Evolutionary conservation across 495 filamentous ascomycete genomes (phyloP).

Genomic region (Cairneyella variabilis): DNA sequence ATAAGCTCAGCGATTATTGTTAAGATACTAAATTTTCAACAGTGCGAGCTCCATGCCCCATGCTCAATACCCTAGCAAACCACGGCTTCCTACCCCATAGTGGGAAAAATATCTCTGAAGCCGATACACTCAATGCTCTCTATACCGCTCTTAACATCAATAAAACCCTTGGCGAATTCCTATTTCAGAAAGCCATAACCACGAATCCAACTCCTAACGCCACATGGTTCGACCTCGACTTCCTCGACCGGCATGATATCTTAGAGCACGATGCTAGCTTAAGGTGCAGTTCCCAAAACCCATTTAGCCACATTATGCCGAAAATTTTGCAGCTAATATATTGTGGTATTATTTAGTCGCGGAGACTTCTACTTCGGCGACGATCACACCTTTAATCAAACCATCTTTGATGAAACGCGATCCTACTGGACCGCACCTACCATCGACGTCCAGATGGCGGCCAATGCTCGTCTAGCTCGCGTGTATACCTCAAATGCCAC

Average conservation of each 20-base stretch:
- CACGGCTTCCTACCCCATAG: too few relatives aligned
- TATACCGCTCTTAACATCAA: slow-evolving; percentile 41
- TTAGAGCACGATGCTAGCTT: slow-evolving; percentile 51
- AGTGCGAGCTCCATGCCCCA: slow-evolving; percentile 36
- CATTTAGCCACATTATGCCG: not conserved
- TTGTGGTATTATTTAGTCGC: slow-evolving; percentile 28
- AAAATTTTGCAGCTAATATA: slow-evolving; percentile 7
- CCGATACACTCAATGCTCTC: slow-evolving; percentile 34
- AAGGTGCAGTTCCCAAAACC: slow-evolving; percentile 37
- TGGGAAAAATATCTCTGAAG: slow-evolving; percentile 36
- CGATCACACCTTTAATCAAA: slow-evolving; percentile 40
- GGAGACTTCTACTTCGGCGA: slow-evolving; percentile 40
- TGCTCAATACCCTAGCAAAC: slow-evolving; percentile 34
- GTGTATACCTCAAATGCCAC: slow-evolving; percentile 39
- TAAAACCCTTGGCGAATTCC: slow-evolving; percentile 25
- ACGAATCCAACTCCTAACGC: slow-evolving; percentile 48
- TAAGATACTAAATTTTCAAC: slow-evolving; percentile 1
- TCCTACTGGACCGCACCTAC: slow-evolving; percentile 36
- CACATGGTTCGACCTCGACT: slow-evolving; percentile 43
- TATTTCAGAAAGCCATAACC: slow-evolving; percentile 40
- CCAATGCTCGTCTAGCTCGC: slow-evolving; percentile 40
- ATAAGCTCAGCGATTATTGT: not conserved
- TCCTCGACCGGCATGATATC: slow-evolving; percentile 43
- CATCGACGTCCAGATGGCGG: slow-evolving; percentile 37
- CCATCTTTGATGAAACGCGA: slow-evolving; percentile 42